phyloP scores from a whole-genome alignment of 2,329 filamentous ascomycete species.

The Colletotrichum acutatum region DNA sequence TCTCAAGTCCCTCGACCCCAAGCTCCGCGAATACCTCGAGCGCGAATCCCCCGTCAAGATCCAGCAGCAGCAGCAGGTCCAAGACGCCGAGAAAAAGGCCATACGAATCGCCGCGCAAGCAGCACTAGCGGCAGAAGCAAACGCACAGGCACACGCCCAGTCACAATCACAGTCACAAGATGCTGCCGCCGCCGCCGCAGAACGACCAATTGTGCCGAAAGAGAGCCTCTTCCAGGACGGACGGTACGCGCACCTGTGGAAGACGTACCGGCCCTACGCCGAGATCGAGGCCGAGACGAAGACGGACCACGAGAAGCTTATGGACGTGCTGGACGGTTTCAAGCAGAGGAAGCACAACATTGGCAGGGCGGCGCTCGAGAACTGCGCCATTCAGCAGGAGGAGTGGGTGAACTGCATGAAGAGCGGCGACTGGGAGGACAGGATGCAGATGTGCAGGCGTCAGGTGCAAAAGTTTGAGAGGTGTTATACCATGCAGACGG shows the following conservation, averaged over 20 bases:
- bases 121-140: slow-evolving; percentile 30
- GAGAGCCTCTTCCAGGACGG: slow-evolving; percentile 69
- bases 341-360: slow-evolving; percentile 85
- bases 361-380: slow-evolving; percentile 86
- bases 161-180: slow-evolving; percentile 5
- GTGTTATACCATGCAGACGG: slow-evolving; percentile 90
- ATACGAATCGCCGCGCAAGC: slow-evolving; percentile 36
- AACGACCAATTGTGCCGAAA: slow-evolving; percentile 51
- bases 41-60: slow-evolving; percentile 84
- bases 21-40: slow-evolving; percentile 85
- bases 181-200: slow-evolving; percentile 18
- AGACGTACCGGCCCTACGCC: slow-evolving; percentile 81
- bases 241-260: slow-evolving; percentile 89
- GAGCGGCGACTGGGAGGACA: slow-evolving; percentile 73
- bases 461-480: slow-evolving; percentile 83
- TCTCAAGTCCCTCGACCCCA: slow-evolving; percentile 81
- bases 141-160: slow-evolving; percentile 25
- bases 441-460: slow-evolving; percentile 82
- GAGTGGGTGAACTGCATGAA: slow-evolving; percentile 86
- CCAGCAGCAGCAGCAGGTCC: slow-evolving; percentile 41
- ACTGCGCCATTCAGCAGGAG: slow-evolving; percentile 89
- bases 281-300: slow-evolving; percentile 76
- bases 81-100: slow-evolving; percentile 23
- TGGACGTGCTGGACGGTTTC: slow-evolving; percentile 83
- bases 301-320: slow-evolving; percentile 82